Evolutionary conservation across 768 basidiomycete species (phyloP), one percentile per base, ranked within the genome.

Genomic region (Leccinum barrowsii): DNA sequence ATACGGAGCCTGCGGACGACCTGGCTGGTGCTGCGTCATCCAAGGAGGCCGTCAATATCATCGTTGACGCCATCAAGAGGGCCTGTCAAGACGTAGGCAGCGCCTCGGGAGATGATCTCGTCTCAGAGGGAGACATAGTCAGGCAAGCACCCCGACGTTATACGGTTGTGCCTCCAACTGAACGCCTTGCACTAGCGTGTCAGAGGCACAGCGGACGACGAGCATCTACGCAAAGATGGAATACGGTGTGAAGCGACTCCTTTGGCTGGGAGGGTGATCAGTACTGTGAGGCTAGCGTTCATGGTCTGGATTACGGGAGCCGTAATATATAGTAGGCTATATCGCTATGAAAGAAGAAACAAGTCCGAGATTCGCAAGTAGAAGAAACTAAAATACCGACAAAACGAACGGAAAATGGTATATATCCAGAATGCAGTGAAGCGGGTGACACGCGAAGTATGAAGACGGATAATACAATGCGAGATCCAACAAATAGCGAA

Each of bases 191-290:
- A 50, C 56, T 63, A 94, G 92, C 65, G 70, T 94, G 63, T 80
- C 81, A 7, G 92, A 97, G 64, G 95, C 95, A 2, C 86, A 89
- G 70, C 80, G 84, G 55, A 86, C 87, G 78, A 97, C 92, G 3
- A 90, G 86, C 60, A 78, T 95, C 63, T 90, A 92, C 71, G 84
- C 93, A 13, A 93, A 94, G 75, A 89, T 96, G 85, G 94, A 97
- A 68, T 93, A 96, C 70, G 92, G 91, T 0, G 80, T 97, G 52
- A 98, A 95, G 79, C 79, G 93, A 62, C 75, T 96, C 69, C 73
- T 96, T 59, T 96, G 94, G 94, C 73, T 96, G 50, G 90, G 92
- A 51, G 82, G 87, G 62, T 91, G 64, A 71, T 61, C 26, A 26
- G 50, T 26, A 34, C 32, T 44, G 30, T 52, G 7, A 49, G 19